These are phyloP conservation scores for Podaxis sp. DNA, from an alignment of 768 basidiomycete genomes.

Conservation along the genomic window DNA sequence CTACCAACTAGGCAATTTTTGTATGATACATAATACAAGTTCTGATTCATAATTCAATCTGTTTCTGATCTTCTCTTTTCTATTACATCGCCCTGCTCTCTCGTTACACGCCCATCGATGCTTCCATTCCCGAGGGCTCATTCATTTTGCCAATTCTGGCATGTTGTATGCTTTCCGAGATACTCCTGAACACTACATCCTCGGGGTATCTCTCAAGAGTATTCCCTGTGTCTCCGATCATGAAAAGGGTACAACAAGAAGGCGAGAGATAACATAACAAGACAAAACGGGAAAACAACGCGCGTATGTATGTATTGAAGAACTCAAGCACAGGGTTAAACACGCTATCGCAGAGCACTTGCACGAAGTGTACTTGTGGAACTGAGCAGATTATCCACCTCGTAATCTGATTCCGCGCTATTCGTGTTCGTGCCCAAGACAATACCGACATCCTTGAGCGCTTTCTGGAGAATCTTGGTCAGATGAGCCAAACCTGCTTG, in stretches of 20 bases:
- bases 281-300: not conserved
- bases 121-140: not conserved
- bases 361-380: conserved; percentile 31
- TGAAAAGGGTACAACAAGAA: not conserved
- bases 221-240: not conserved
- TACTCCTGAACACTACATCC: not conserved
- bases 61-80: not conserved
- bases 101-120: too few relatives aligned
- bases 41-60: not conserved
- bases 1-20: not conserved
- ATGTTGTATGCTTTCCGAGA: not conserved
- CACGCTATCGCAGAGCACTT: conserved; percentile 29
- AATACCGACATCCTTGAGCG: conserved; percentile 60
- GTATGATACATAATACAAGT: not conserved
- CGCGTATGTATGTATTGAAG: not conserved
- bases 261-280: not conserved
- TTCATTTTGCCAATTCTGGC: not conserved
- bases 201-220: not conserved
- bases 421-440: conserved; percentile 46
- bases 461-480: conserved; percentile 66
- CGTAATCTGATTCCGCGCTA: conserved; percentile 14
- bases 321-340: not conserved
- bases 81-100: not conserved
- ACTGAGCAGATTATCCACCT: conserved; percentile 28
- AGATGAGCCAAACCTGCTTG: conserved; percentile 79